Evolutionary conservation across 805 yeast genomes (phyloP).

Genomic region (Lipomyces anomalus): DNA sequence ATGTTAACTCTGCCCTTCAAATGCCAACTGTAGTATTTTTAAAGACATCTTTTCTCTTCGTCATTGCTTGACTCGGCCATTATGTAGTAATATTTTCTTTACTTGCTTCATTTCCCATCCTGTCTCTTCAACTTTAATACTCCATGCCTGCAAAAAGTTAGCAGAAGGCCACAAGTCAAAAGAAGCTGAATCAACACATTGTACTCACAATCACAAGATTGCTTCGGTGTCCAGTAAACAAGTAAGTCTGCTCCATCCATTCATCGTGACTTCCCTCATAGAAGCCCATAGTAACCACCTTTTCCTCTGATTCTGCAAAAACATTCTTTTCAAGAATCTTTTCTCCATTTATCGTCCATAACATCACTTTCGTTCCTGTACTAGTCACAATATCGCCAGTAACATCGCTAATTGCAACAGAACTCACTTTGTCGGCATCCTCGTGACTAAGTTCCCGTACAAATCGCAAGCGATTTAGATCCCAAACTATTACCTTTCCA

Average conservation of each 20-base stretch:
- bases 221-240: not conserved
- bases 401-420: constrained; percentile 23
- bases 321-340: not conserved
- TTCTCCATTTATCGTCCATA: constrained; percentile 26
- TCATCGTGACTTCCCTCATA: constrained; percentile 11
- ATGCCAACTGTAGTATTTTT: too few species aligned
- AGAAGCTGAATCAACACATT: too few species aligned
- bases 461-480: constrained; percentile 46
- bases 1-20: too few species aligned
- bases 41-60: too few species aligned
- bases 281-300: constrained; percentile 4
- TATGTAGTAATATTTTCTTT: too few species aligned
- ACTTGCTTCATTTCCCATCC: too few species aligned
- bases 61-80: too few species aligned
- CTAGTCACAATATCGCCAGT: constrained; percentile 25
- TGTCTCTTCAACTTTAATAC: too few species aligned
- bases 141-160: too few species aligned
- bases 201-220: not conserved
- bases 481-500: constrained; percentile 63
- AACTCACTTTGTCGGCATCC: constrained; percentile 7
- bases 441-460: constrained; percentile 37
- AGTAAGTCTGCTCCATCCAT: constrained; percentile 3
- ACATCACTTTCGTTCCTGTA: constrained; percentile 8
- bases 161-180: too few species aligned
- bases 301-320: constrained; percentile 1